Evolutionary conservation across 176 grass and related monocot genomes (phyloP), one percentile per base, ranked within the genome.

Genomic region (Lolium perenne): DNA sequence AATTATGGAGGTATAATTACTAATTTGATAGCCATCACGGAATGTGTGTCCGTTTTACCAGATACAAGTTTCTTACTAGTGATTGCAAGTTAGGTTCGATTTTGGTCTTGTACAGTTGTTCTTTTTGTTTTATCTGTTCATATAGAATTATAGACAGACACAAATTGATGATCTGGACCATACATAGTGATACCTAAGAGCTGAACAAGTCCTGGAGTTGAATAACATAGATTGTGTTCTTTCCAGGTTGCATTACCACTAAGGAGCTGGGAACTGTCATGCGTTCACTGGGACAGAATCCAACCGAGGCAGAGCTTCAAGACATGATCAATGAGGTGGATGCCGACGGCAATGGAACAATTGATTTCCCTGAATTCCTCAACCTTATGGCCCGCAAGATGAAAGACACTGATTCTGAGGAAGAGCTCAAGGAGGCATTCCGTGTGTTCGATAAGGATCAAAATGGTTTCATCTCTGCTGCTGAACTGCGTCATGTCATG

Each of bases 201-300:
- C 53, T 82, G 66, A 83, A 20, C 14, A 18, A 48, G 25, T 80
- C 38, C 32, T 71, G 67, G 14, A 46, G 1, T 45, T 18, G 35
- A 71, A 40, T 82, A 55, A 72, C 63, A 58, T 3, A 83, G n/a
- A 23, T 83, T 45, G 16, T 26, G 3, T 72, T 25, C 38, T 57
- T 83, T 23, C 9, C 81, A 83, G 81, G 81, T 83, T 83, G 81
- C 68, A 89, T 89, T 74, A 89, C 88, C 62, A 86, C 26, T 13
- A 89, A 89, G 83, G 83, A 89, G 71, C 78, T 86, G 6, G 88
- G 88, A 47, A 89, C 78, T 84, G 88, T 89, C 60, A 89, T 86
- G 88, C 70, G 83, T 18, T 89, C 88, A 14, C 78, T 86, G 78
- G 88, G 88, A 50, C 88, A 89, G 88, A 85, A 74, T 72, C 88